Evolutionary conservation across 805 yeast species (phyloP).

Genomic region (Candida yuanshanica): DNA sequence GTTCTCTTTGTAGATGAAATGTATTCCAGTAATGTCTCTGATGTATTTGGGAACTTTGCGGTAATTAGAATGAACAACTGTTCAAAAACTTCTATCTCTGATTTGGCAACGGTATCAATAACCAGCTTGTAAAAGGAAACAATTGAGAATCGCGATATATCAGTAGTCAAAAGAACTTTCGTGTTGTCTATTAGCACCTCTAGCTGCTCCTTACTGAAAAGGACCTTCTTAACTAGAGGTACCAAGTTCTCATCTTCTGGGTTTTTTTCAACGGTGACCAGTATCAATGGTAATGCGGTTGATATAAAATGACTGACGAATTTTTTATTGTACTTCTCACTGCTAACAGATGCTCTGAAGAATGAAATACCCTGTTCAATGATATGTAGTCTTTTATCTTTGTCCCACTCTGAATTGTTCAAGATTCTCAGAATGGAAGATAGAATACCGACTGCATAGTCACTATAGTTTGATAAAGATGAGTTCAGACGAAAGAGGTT

Average conservation of each 20-base stretch:
- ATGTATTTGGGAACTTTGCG: constrained; percentile 30
- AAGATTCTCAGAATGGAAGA: constrained; percentile 18
- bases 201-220: constrained; percentile 24
- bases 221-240: constrained; percentile 20
- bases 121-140: constrained; percentile 26
- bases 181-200: constrained; percentile 26
- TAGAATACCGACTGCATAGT: constrained; percentile 11
- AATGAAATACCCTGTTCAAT: constrained; percentile 10
- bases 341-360: constrained; percentile 8
- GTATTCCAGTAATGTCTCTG: constrained; percentile 39
- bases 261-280: constrained; percentile 2
- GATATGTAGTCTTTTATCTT: background rate
- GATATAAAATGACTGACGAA: constrained; percentile 14
- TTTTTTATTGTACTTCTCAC: constrained; percentile 17
- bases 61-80: constrained; percentile 39
- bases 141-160: constrained; percentile 18
- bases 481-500: constrained; percentile 15
- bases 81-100: constrained; percentile 40
- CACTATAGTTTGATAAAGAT: constrained; percentile 9
- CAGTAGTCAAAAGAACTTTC: constrained; percentile 26
- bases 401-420: background rate
- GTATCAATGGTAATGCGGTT: constrained; percentile 14
- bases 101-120: constrained; percentile 24
- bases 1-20: constrained; percentile 48
- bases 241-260: constrained; percentile 6